Percentiles rank a stretch among this genome's conserved stretches.
These are phyloP conservation scores for Diutina pseudorugosa DNA, from an alignment of 1,139 yeast species.

Conservation along the genomic window DNA sequence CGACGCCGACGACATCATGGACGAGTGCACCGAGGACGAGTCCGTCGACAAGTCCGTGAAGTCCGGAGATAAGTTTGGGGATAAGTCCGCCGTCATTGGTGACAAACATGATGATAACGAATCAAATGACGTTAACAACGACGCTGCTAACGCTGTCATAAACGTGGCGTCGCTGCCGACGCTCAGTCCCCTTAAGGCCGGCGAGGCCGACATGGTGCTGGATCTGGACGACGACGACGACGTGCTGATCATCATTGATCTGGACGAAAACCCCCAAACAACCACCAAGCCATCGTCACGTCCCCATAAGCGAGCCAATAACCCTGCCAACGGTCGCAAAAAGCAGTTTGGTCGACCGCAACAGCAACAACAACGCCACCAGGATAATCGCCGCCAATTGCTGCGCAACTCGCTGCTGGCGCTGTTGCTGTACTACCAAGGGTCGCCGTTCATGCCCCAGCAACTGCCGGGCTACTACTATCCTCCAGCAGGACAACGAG, in stretches of 20 bases:
- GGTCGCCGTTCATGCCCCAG: neutral
- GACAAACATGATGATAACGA: too few relatives aligned
- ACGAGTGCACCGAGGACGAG: neutral
- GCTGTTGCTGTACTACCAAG: conserved; percentile 1
- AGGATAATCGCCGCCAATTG: neutral
- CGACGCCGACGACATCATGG: neutral
- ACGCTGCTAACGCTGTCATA: too few relatives aligned
- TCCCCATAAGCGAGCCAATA: too few relatives aligned
- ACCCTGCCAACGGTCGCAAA: neutral
- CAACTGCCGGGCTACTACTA: neutral
- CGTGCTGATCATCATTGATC: conserved; percentile 3
- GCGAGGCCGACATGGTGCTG: neutral
- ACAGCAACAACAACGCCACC: neutral
- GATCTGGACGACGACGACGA: conserved; percentile 2
- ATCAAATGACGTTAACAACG: too few relatives aligned
- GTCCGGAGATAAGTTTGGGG: too few relatives aligned
- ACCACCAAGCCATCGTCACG: neutral
- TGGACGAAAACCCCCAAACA: neutral
- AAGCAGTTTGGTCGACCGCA: neutral
- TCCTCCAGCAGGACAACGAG: neutral
- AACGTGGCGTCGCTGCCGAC: neutral
- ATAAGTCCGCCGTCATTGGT: too few relatives aligned
- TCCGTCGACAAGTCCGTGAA: neutral
- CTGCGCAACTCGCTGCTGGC: conserved; percentile 3
- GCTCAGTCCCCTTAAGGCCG: neutral